Percentiles rank a stretch among this genome's conserved stretches.
phyloP scores from a whole-genome alignment of 1,139 yeast species.

The Yamadazyma spencermartinsiae region DNA sequence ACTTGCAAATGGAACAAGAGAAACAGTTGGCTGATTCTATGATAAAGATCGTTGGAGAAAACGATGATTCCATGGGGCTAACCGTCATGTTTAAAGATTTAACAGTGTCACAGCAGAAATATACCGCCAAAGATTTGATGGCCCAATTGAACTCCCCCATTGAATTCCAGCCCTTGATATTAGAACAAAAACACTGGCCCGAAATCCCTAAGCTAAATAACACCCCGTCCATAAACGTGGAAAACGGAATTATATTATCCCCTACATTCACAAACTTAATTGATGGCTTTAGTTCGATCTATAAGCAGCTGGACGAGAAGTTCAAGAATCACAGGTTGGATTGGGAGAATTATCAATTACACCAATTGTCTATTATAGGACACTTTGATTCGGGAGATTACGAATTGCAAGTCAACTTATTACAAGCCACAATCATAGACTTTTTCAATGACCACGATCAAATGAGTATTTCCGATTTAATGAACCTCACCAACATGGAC shows the following conservation, averaged over 20 bases:
- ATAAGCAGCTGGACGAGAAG: slow-evolving; percentile 20
- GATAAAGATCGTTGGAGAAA: slow-evolving; percentile 32
- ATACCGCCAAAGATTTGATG: slow-evolving; percentile 13
- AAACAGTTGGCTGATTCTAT: slow-evolving; percentile 26
- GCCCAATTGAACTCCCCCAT: slow-evolving; percentile 7
- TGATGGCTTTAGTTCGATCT: slow-evolving; percentile 16
- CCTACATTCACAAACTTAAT: slow-evolving; percentile 15
- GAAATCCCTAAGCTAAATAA: slow-evolving; percentile 32
- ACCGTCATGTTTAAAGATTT: slow-evolving; percentile 38
- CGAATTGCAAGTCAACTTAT: slow-evolving; percentile 36
- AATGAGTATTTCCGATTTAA: slow-evolving; percentile 21
- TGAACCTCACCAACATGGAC: slow-evolving; percentile 26
- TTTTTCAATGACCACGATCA: slow-evolving; percentile 27
- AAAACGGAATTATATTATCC: slow-evolving; percentile 21
- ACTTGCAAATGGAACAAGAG: slow-evolving; percentile 24
- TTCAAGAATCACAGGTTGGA: slow-evolving; percentile 25
- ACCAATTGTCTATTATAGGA: slow-evolving; percentile 33
- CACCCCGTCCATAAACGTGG: slow-evolving; percentile 6
- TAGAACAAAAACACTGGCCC: slow-evolving; percentile 43
- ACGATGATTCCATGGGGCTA: slow-evolving; percentile 32
- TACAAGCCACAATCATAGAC: slow-evolving; percentile 38
- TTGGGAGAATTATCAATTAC: slow-evolving; percentile 34
- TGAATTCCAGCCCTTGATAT: slow-evolving; percentile 35
- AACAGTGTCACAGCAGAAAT: slow-evolving; percentile 20
- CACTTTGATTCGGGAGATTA: slow-evolving; percentile 32